Conservation (phyloP, 371 early-diverging fungal species). For the Fennellomyces sp. region DNA sequence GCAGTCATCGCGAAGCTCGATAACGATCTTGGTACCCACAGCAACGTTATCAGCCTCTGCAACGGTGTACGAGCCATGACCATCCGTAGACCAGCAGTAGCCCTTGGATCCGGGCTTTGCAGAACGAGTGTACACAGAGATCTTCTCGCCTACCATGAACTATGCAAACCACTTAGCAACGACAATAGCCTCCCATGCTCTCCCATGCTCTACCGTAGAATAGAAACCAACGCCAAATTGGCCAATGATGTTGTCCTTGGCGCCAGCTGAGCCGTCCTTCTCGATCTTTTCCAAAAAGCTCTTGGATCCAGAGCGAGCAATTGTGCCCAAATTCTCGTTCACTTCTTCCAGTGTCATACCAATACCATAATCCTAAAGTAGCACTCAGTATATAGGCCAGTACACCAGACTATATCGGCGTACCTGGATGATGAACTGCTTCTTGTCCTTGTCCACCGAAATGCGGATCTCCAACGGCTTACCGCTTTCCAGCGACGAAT, state of each 20-base stretch:
- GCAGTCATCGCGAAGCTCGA: conserved; percentile 92
- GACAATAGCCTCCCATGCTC: too few species aligned
- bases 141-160: conserved; percentile 87
- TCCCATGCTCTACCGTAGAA: conserved; percentile 61
- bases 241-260: conserved; percentile 89
- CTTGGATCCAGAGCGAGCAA: conserved; percentile 93
- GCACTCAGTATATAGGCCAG: too few species aligned
- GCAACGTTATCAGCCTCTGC: conserved; percentile 76
- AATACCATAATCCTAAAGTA: conserved; percentile 90
- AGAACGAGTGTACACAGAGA: conserved; percentile 83
- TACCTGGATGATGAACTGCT: conserved; percentile 81
- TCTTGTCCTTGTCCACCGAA: conserved; percentile 69
- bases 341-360: conserved; percentile 98
- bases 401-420: too few species aligned
- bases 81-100: conserved; percentile 85
- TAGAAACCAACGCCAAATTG: conserved; percentile 98
- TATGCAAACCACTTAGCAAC: too few species aligned
- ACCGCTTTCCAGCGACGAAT: conserved; percentile 55
- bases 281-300: conserved; percentile 87
- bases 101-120: conserved; percentile 74
- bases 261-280: conserved; percentile 57
- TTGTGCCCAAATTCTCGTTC: conserved; percentile 92
- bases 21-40: conserved; percentile 93
- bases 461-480: conserved; percentile 84
- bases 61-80: conserved; percentile 79